These are phyloP conservation scores for Penicillium occitanis DNA, from an alignment of 2,329 filamentous ascomycete species.

Conservation along the genomic window DNA sequence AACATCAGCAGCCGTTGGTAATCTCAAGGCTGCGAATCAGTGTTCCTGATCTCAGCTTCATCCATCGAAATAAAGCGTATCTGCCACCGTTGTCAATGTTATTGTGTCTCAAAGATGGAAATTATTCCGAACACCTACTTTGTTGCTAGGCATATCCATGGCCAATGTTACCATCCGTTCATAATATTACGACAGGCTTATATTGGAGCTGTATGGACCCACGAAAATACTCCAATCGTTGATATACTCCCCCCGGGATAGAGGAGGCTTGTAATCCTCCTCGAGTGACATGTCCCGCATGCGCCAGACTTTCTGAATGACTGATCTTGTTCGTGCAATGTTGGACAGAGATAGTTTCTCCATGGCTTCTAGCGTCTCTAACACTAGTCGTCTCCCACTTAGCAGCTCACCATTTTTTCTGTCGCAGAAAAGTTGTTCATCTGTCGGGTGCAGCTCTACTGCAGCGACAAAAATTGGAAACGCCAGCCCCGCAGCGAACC, in stretches of 20 bases:
- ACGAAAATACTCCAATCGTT: conserved; percentile 49
- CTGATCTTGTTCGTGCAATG: conserved; percentile 46
- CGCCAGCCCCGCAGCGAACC: conserved; percentile 37
- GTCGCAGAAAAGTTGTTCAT: conserved; percentile 39
- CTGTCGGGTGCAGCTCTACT: conserved; percentile 42
- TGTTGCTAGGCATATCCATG: not conserved
- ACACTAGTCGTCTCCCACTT: conserved; percentile 41
- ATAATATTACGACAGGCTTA: conserved; percentile 40
- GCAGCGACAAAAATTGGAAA: conserved; percentile 49
- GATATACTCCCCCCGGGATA: conserved; percentile 22
- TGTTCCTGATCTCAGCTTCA: not conserved
- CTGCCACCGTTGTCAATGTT: not conserved
- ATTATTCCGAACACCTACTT: not conserved
- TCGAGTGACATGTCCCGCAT: conserved; percentile 41
- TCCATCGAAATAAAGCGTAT: not conserved
- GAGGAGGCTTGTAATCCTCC: conserved; percentile 17
- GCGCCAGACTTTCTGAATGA: conserved; percentile 52
- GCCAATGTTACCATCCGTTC: not conserved
- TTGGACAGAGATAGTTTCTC: conserved; percentile 45
- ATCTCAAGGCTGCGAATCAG: not conserved
- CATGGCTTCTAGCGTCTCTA: conserved; percentile 44
- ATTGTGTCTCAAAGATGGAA: not conserved
- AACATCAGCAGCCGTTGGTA: not conserved
- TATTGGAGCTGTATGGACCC: conserved; percentile 43
- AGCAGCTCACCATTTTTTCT: conserved; percentile 24